Evolutionary conservation across 1,139 yeast species (phyloP).

Genomic region (Ogataea hybrid): DNA sequence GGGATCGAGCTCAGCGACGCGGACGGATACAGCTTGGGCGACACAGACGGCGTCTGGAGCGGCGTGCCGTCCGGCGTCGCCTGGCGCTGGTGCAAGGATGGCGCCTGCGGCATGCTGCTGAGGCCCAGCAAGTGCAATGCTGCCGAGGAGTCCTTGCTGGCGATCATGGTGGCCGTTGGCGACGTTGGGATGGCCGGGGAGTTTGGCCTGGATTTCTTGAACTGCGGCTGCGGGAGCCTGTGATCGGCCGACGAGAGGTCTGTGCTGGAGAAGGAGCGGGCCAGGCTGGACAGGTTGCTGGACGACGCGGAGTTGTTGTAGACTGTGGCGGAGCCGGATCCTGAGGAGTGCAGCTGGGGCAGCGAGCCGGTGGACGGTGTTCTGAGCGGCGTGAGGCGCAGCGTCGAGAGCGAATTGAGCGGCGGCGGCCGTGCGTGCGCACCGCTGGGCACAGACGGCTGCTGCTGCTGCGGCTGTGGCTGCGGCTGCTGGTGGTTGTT

Average conservation of each 20-base stretch:
- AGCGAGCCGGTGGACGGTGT: slow-evolving; percentile 19
- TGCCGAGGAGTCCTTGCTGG: slow-evolving; percentile 25
- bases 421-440: slow-evolving; percentile 23
- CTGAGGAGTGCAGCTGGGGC: slow-evolving; percentile 13
- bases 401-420: slow-evolving; percentile 44
- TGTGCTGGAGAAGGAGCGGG: slow-evolving; percentile 28
- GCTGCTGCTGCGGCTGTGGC: slow-evolving; percentile 30
- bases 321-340: slow-evolving; percentile 1
- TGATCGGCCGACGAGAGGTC: slow-evolving; percentile 36
- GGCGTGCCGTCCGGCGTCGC: slow-evolving; percentile 57
- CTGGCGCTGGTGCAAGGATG: slow-evolving; percentile 4
- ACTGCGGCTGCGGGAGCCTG: slow-evolving; percentile 51
- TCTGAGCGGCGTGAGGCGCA: slow-evolving; percentile 43
- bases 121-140: slow-evolving; percentile 28
- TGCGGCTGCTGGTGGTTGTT: slow-evolving; percentile 3
- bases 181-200: slow-evolving; percentile 68
- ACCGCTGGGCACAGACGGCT: slow-evolving; percentile 8
- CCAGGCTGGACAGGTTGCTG: slow-evolving; percentile 13
- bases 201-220: slow-evolving; percentile 70
- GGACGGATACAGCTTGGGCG: slow-evolving; percentile 40
- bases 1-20: slow-evolving; percentile 13
- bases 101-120: slow-evolving; percentile 11
- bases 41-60: slow-evolving; percentile 56
- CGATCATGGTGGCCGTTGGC: slow-evolving; percentile 17
- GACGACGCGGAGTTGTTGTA: slow-evolving; percentile 10